These are phyloP conservation scores for Phytophthora constricta DNA, from an alignment of 352 stramenopile genomes.

Conservation along the genomic window DNA sequence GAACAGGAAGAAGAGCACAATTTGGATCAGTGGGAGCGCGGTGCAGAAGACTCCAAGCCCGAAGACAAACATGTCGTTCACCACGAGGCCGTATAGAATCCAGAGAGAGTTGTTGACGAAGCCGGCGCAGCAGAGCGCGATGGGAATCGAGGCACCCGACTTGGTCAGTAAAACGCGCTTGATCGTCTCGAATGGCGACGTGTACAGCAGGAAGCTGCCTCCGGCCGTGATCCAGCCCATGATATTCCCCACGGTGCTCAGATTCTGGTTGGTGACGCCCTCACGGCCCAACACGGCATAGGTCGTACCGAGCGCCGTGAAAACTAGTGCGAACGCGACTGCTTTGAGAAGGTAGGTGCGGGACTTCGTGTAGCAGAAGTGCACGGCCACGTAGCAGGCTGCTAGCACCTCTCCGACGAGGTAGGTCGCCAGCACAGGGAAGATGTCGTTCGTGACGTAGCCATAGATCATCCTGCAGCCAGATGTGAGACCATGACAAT, in stretches of 20 bases:
- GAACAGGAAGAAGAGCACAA: slow-evolving; percentile 50
- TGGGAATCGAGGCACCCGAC: slow-evolving; percentile 43
- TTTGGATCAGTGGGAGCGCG: slow-evolving; percentile 39
- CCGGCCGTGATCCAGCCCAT: slow-evolving; percentile 38
- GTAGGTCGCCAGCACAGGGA: slow-evolving; percentile 50
- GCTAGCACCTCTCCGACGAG: slow-evolving; percentile 33
- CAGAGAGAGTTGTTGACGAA: slow-evolving; percentile 43
- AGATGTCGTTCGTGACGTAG: slow-evolving; percentile 42
- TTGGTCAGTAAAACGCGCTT: slow-evolving; percentile 29
- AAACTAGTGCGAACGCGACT: slow-evolving; percentile 25
- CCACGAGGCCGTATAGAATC: slow-evolving; percentile 42
- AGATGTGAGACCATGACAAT: not conserved
- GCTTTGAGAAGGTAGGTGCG: slow-evolving; percentile 27
- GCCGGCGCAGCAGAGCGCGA: slow-evolving; percentile 36
- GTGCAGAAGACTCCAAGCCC: slow-evolving; percentile 42
- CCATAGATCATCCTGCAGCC: slow-evolving; percentile 44
- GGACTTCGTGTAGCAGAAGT: slow-evolving; percentile 27
- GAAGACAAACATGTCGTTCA: slow-evolving; percentile 47
- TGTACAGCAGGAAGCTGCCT: slow-evolving; percentile 38
- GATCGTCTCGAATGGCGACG: slow-evolving; percentile 40
- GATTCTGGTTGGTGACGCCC: slow-evolving; percentile 32
- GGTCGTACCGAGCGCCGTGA: slow-evolving; percentile 28
- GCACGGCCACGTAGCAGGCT: slow-evolving; percentile 28
- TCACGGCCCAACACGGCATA: slow-evolving; percentile 39
- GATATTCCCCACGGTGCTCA: slow-evolving; percentile 11